phyloP scores from a whole-genome alignment of 1,284 basidiomycete species.

The Coniferiporia sulphurascens region DNA sequence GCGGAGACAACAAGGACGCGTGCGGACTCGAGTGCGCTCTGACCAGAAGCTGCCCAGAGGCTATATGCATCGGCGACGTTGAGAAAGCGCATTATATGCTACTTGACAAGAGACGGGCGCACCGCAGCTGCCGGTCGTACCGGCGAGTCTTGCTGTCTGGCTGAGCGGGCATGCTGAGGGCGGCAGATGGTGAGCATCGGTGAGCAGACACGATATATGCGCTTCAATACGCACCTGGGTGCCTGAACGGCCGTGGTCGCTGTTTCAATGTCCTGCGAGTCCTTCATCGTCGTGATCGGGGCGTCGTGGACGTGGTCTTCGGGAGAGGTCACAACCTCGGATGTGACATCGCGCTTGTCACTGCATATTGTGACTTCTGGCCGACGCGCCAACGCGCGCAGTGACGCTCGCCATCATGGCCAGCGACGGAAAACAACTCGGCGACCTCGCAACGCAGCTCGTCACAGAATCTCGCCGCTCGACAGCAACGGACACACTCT shows the following conservation, averaged over 20 bases:
- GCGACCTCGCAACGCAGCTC: conserved; percentile 85
- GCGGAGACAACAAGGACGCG: conserved; percentile 79
- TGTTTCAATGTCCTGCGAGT: conserved; percentile 47
- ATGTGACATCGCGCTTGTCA: neutral
- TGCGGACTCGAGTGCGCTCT: conserved; percentile 84
- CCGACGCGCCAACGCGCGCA: neutral
- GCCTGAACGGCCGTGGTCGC: conserved; percentile 45
- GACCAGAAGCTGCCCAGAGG: conserved; percentile 93
- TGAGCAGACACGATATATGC: neutral
- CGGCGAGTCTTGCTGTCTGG: conserved; percentile 85
- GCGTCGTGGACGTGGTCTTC: too few species aligned
- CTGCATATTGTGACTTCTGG: neutral
- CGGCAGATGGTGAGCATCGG: conserved; percentile 8
- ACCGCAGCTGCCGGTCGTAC: conserved; percentile 92
- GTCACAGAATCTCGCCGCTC: conserved; percentile 83
- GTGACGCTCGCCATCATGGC: neutral
- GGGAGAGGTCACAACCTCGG: neutral
- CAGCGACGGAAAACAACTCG: conserved; percentile 42
- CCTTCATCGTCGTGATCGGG: conserved; percentile 18
- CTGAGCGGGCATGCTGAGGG: conserved; percentile 30
- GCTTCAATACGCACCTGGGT: neutral
- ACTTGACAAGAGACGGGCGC: conserved; percentile 21
- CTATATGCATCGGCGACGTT: conserved; percentile 35
- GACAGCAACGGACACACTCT: conserved; percentile 74
- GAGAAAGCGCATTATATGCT: neutral